Percentiles rank a stretch among this genome's conserved stretches.
Evolutionary conservation across 192 early-diverging fungal genomes (phyloP).

Genomic region (Coemansia sp.): DNA sequence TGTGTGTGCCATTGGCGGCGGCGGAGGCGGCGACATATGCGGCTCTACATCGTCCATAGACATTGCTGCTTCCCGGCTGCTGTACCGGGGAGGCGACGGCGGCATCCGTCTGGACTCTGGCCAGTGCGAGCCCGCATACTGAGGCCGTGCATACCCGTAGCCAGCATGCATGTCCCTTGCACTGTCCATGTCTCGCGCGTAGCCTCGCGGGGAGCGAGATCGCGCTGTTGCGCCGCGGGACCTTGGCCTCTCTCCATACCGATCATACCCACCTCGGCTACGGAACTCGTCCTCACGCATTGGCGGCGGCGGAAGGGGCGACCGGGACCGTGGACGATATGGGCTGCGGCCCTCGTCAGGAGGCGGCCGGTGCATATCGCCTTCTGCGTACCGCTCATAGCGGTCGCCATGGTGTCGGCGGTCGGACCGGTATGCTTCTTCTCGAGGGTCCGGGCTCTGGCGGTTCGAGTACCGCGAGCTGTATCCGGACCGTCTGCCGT

Average conservation of each 20-base stretch:
- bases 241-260: conserved; percentile 5
- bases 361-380: conserved; percentile 1
- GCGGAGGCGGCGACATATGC: conserved; percentile 23
- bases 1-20: conserved; percentile 17
- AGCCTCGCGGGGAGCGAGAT: conserved; percentile 30
- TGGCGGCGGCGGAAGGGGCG: conserved; percentile 22
- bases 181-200: conserved; percentile 4
- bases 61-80: not conserved
- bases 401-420: conserved; percentile 30
- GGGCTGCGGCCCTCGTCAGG: not conserved
- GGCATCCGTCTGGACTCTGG: conserved; percentile 1
- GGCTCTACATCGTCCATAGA: not conserved
- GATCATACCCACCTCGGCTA: conserved; percentile 9
- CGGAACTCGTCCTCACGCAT: conserved; percentile 18
- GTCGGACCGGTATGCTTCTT: conserved; percentile 26
- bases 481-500: conserved; percentile 19
- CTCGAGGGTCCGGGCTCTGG: conserved; percentile 31
- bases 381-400: conserved; percentile 19
- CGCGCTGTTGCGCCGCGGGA: conserved; percentile 13
- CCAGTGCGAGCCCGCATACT: conserved; percentile 21
- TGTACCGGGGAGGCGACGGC: conserved; percentile 8
- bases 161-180: not conserved
- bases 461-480: conserved; percentile 16
- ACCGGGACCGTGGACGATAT: conserved; percentile 19
- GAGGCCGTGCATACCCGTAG: conserved; percentile 10